Base-by-base conservation (phyloP, 257 asterid genomes). In the Fraxinus quadrangulata region DNA sequence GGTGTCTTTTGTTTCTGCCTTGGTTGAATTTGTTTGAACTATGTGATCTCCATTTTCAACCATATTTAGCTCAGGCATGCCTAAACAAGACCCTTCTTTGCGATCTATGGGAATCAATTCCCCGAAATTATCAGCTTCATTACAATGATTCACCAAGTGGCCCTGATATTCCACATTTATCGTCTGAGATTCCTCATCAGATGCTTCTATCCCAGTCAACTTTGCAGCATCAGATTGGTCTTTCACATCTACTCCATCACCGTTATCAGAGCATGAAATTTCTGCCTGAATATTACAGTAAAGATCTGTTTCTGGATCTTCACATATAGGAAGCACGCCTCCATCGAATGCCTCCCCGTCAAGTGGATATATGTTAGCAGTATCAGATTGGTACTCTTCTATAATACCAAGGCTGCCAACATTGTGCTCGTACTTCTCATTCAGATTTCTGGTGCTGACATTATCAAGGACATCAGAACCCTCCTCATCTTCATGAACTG, bases 1-100 rank as follows among this genome's bases (percentile, higher is more conserved):
- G 68, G 14, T 69, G 31, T 82, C 85, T 47, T 86, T 79, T 33
- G 45, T 67, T 70, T 80, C 79, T 28, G 30, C 31, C 63, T 66
- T 65, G 26, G 42, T 69, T 72, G 63, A 70, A 66, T 24, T 34
- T 71, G 24, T 40, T 13, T 67, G 70, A 42, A 28, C 54, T 12
- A 19, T 12, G 5, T 49, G 23, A 70, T 47, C 39, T 49, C 56
- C 21, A 51, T 34, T 79, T 40, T 24, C 80, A 74, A 51, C 12
- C n/a, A 67, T 14, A 21, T 40, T 7, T 12, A 49, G 17, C n/a
- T 7, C 42, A 14, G 75, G 6, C 30, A 34, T 61, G 70, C 51
- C 33, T 66, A 81, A 76, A 63, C 63, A 70, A 71, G 80, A 13
- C 51, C 79, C 81, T 28, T 74, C 79, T 17, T 10, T 72, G 14